A percentile compares a stretch with the other conserved stretches of the same genome.
These are phyloP conservation scores for Reutealis trisperma DNA, from an alignment of 345 rosid genomes.

Conservation along the genomic window DNA sequence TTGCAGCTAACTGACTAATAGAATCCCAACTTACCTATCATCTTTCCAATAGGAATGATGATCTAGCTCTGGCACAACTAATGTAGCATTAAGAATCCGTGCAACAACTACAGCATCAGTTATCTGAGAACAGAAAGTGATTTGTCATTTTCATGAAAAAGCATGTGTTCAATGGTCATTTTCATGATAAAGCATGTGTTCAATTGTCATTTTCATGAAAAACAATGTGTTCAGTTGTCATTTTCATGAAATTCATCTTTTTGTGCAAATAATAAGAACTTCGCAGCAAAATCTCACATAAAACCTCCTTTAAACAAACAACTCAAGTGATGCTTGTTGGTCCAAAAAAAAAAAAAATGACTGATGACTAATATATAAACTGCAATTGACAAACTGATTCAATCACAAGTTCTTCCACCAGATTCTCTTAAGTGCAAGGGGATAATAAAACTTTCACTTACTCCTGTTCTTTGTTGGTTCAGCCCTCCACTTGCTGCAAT, in stretches of 20 bases:
- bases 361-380: not conserved
- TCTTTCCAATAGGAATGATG: slow-evolving; percentile 98
- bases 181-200: too few relatives aligned
- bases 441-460: slow-evolving; percentile 44
- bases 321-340: slow-evolving; percentile 4
- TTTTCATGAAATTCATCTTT: not conserved
- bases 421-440: not conserved
- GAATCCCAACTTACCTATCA: slow-evolving; percentile 57
- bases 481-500: slow-evolving; percentile 98
- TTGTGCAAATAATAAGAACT: not conserved
- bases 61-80: slow-evolving; percentile 94
- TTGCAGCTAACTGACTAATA: not conserved
- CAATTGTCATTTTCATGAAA: too few relatives aligned
- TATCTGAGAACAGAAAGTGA: slow-evolving; percentile 52
- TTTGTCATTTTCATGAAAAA: slow-evolving; percentile 16
- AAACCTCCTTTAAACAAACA: slow-evolving; percentile 4
- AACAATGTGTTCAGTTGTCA: too few relatives aligned
- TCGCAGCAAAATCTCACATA: not conserved
- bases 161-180: not conserved
- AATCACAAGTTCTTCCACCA: slow-evolving; percentile 16
- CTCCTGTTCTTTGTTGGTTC: slow-evolving; percentile 99
- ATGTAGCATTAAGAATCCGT: slow-evolving; percentile 87
- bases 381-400: not conserved
- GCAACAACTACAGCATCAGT: slow-evolving; percentile 98
- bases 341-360: slow-evolving; percentile 4